These are phyloP conservation scores for Amanita muscaria DNA, from an alignment of 768 basidiomycete genomes.

Conservation along the genomic window DNA sequence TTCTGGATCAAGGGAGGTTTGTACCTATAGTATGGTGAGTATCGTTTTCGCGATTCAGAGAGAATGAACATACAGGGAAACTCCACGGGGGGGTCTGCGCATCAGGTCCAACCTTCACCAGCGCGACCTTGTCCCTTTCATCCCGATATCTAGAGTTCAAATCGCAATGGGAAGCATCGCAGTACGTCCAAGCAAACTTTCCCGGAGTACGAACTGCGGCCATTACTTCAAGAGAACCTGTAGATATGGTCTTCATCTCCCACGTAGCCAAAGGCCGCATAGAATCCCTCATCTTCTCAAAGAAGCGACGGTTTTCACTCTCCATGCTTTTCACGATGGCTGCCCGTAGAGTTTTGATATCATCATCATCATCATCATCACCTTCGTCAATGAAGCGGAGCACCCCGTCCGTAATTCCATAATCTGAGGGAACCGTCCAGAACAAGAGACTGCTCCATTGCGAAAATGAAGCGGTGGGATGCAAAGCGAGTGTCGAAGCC, in stretches of 20 bases:
- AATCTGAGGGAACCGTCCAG: conserved; percentile 11
- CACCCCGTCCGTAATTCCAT: conserved; percentile 11
- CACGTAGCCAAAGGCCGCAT: conserved; percentile 8
- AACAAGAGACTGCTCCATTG: conserved; percentile 12
- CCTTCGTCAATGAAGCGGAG: conserved; percentile 9
- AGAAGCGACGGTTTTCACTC: conserved; percentile 5
- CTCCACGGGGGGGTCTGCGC: conserved; percentile 11
- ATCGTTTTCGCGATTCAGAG: too few species aligned
- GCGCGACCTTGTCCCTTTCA: background rate
- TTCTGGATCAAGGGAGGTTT: too few species aligned
- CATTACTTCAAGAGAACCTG: conserved; percentile 10
- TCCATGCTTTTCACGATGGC: too few species aligned
- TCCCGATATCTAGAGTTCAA: background rate
- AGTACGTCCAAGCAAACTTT: conserved; percentile 13
- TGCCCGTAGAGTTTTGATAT: too few species aligned
- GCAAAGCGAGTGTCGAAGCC: conserved; percentile 15
- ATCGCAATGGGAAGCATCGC: conserved; percentile 2
- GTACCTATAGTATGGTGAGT: too few species aligned
- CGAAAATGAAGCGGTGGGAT: conserved; percentile 12
- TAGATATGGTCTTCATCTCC: too few species aligned
- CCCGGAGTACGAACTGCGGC: conserved; percentile 11
- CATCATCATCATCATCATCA: background rate
- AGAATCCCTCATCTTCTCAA: conserved; percentile 5
- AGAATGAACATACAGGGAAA: too few species aligned
- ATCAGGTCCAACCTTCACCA: conserved; percentile 11